These are phyloP conservation scores for Linnemannia elongata DNA, from an alignment of 192 early-diverging fungal species.

Conservation along the genomic window DNA sequence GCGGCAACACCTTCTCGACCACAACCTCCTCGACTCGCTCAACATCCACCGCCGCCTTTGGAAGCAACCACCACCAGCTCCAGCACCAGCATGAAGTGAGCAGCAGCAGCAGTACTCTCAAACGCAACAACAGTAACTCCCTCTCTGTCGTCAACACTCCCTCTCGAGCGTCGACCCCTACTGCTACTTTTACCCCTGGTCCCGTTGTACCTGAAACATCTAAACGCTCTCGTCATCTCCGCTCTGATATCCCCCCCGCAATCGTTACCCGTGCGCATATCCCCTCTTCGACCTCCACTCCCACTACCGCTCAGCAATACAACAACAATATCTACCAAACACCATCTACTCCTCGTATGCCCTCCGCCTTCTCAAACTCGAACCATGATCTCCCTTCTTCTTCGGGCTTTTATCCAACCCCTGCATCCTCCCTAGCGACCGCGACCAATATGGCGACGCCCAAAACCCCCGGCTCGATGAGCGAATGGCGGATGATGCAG, in stretches of 20 bases:
- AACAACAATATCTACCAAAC: conserved; percentile 22
- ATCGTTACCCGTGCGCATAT: conserved; percentile 15
- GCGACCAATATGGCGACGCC: conserved; percentile 10
- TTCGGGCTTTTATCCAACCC: conserved; percentile 7
- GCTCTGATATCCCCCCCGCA: conserved; percentile 7
- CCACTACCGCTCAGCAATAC: neutral
- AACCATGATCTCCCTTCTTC: neutral
- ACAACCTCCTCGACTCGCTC: neutral
- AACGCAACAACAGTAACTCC: neutral
- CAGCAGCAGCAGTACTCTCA: conserved; percentile 10
- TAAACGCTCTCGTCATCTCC: neutral
- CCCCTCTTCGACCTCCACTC: neutral
- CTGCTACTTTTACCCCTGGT: neutral
- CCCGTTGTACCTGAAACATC: conserved; percentile 17
- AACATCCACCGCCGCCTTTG: conserved; percentile 14
- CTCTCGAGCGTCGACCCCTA: neutral
- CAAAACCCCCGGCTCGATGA: conserved; percentile 30
- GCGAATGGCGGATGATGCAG: conserved; percentile 52
- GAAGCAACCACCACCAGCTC: neutral
- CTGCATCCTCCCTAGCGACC: neutral
- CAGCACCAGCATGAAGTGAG: conserved; percentile 1
- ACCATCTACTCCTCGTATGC: conserved; percentile 17
- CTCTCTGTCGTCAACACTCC: neutral
- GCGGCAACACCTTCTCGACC: conserved; percentile 9
- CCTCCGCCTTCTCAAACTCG: neutral